Percentiles rank a stretch among this genome's conserved stretches.
These are phyloP conservation scores for Umbelopsis isabellina DNA, from an alignment of 192 early-diverging fungal species.

Conservation along the genomic window DNA sequence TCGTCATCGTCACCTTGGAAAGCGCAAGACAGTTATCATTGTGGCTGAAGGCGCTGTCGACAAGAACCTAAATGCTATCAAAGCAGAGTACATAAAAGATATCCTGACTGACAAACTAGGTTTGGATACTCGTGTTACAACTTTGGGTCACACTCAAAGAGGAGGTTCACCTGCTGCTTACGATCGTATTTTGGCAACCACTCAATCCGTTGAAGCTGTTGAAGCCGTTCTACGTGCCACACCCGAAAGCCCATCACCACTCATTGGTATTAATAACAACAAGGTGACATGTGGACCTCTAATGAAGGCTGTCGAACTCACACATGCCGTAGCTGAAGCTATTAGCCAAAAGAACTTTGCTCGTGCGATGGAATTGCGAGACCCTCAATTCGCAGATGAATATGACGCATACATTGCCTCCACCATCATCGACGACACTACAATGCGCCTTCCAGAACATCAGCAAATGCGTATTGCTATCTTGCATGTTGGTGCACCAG, in stretches of 20 bases:
- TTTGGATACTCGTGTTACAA: slow-evolving; percentile 92
- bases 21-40: slow-evolving; percentile 89
- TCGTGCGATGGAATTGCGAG: slow-evolving; percentile 87
- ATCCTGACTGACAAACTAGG: slow-evolving; percentile 77
- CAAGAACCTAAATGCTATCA: slow-evolving; percentile 83
- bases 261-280: slow-evolving; percentile 92
- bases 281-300: slow-evolving; percentile 83
- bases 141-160: slow-evolving; percentile 92
- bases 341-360: slow-evolving; percentile 85
- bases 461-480: slow-evolving; percentile 84
- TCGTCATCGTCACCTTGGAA: slow-evolving; percentile 77
- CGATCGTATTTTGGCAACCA: slow-evolving; percentile 88
- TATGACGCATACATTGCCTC: slow-evolving; percentile 66
- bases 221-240: slow-evolving; percentile 86
- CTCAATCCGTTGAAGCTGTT: slow-evolving; percentile 94
- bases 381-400: slow-evolving; percentile 80
- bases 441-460: slow-evolving; percentile 42
- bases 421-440: slow-evolving; percentile 48
- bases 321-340: slow-evolving; percentile 84
- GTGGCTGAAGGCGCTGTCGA: slow-evolving; percentile 96
- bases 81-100: slow-evolving; percentile 80
- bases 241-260: slow-evolving; percentile 83
- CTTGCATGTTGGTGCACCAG: slow-evolving; percentile 92
- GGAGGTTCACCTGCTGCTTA: slow-evolving; percentile 91
- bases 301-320: slow-evolving; percentile 92